Evolutionary conservation across 2,329 filamentous ascomycete genomes (phyloP), one percentile per base, ranked within the genome.

Genomic region (Septoria petroselini): DNA sequence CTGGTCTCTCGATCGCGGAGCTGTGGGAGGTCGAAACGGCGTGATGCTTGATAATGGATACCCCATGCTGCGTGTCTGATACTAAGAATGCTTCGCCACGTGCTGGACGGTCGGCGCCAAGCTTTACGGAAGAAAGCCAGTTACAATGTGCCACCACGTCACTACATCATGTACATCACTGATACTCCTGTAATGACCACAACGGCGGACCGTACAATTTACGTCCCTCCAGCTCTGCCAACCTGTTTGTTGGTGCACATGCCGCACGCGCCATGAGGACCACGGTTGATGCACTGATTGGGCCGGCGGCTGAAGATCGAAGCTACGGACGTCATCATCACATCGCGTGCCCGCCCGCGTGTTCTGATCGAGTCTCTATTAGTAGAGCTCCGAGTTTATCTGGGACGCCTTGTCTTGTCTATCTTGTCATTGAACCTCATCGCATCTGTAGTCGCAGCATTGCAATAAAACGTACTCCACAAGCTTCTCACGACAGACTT

Each of bases 1-100:
- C n/a, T n/a, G n/a, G 51, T 51, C 14, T 31, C 38, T 46, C 30
- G 14, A 55, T 45, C 48, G 46, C 31, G 50, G 46, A 35, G 49
- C 45, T 50, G 19, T 12, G 23, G 38, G 33, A 12, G 37, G 30
- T 40, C 19, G 21, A 23, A 21, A 35, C 29, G 42, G 19, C 27
- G 43, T 46, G 49, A 41, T 40, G 41, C 48, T 43, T 43, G 39
- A 38, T 38, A 18, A 34, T 15, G 11, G 30, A 40, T 31, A 35
- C 37, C 12, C 30, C 33, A 34, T 18, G 12, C 41, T 23, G 27
- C 18, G 35, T 47, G 35, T 48, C 29, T 27, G 21, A 17, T 15
- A 37, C 9, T 25, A 41, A 9, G 14, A 41, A 29, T 6, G 11
- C 30, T 15, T 33, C 12, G 21, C 21, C 7, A 9, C 17, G 4